phyloP scores from a whole-genome alignment of 192 early-diverging fungal genomes.

The Geranomyces michiganensis region DNA sequence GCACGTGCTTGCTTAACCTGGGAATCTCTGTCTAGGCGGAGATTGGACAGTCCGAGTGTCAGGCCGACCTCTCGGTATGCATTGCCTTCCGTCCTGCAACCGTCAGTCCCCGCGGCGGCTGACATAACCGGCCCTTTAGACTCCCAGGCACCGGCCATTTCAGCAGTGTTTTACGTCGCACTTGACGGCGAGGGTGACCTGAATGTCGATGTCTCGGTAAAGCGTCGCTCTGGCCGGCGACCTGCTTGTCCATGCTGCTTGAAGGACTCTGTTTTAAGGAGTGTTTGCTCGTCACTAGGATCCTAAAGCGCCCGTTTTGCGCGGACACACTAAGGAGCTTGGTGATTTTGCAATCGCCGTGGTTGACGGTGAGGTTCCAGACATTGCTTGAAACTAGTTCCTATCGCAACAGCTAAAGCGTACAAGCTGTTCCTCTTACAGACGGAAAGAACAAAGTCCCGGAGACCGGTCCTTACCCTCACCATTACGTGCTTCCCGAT shows the following conservation, averaged over 20 bases:
- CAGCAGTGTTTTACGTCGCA: slow-evolving; percentile 77
- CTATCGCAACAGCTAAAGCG: too few species aligned
- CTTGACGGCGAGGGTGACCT: slow-evolving; percentile 73
- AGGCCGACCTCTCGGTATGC: slow-evolving; percentile 58
- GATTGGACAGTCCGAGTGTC: slow-evolving; percentile 79
- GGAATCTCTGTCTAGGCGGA: slow-evolving; percentile 41
- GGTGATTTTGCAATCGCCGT: slow-evolving; percentile 72
- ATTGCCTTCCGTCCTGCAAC: slow-evolving; percentile 35
- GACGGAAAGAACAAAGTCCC: slow-evolving; percentile 1
- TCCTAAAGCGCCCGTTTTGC: slow-evolving; percentile 37
- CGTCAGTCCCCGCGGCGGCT: slow-evolving; percentile 32
- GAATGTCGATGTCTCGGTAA: slow-evolving; percentile 2
- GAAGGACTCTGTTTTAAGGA: too few species aligned
- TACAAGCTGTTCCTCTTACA: too few species aligned
- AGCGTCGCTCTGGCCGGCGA: too few species aligned
- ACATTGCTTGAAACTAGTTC: too few species aligned
- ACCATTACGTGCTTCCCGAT: slow-evolving; percentile 20
- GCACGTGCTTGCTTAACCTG: not conserved
- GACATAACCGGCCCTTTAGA: slow-evolving; percentile 34
- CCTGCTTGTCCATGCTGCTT: too few species aligned
- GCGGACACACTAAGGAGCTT: slow-evolving; percentile 66
- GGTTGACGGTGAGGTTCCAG: slow-evolving; percentile 50
- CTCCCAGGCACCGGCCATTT: slow-evolving; percentile 40
- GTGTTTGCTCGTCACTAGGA: slow-evolving; percentile 29
- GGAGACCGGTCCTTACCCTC: not conserved